Conservation (phyloP, 2,329 filamentous ascomycete genomes). For the Pseudogymnoascus sp. region DNA sequence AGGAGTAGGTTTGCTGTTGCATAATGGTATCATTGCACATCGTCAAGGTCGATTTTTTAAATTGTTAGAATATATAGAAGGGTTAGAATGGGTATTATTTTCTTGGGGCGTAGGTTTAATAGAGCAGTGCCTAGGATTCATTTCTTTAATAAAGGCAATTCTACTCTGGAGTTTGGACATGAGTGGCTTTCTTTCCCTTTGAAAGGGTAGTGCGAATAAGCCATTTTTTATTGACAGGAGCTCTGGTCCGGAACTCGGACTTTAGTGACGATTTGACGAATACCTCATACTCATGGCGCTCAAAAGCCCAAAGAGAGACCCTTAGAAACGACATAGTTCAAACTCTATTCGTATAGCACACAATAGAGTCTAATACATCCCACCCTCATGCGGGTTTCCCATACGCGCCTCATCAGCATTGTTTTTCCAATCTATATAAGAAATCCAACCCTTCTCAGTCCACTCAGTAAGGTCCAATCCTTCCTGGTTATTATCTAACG, state of each 20-base stretch:
- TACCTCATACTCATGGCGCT: not conserved
- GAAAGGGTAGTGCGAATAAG: too few species aligned
- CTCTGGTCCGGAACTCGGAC: too few species aligned
- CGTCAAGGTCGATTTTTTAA: not conserved
- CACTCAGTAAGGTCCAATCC: slow-evolving; percentile 32
- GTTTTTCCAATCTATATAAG: slow-evolving; percentile 20
- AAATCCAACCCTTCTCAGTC: slow-evolving; percentile 29
- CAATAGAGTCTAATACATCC: slow-evolving; percentile 19
- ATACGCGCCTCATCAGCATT: slow-evolving; percentile 13
- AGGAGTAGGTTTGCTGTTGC: slow-evolving; percentile 15
- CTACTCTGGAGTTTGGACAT: too few species aligned
- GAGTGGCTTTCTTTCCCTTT: too few species aligned
- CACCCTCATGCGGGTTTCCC: slow-evolving; percentile 19
- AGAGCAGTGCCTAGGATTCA: too few species aligned
- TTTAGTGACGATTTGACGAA: too few species aligned
- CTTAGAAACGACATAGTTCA: not conserved
- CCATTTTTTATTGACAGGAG: too few species aligned
- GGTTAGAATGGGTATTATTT: not conserved
- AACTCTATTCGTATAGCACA: not conserved
- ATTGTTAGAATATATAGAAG: not conserved
- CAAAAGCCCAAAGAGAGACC: not conserved
- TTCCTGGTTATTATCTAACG: slow-evolving; percentile 31
- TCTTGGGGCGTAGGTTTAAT: not conserved
- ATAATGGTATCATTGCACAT: slow-evolving; percentile 10
- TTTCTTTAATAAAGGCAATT: too few species aligned